Evolutionary conservation across 1,139 yeast genomes (phyloP).

Genomic region (Dujonia santamariae): DNA sequence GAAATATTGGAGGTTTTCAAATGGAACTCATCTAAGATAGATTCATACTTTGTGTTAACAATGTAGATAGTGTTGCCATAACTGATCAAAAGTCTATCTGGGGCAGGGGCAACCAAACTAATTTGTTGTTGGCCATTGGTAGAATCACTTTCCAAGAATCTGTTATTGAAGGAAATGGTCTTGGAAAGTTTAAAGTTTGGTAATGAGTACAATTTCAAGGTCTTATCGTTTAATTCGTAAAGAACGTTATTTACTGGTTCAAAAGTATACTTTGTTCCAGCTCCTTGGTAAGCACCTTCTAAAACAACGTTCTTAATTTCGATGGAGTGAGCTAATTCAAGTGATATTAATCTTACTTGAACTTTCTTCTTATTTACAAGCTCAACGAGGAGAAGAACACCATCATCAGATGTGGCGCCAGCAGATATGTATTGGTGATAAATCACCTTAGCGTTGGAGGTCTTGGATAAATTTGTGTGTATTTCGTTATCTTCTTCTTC

Average conservation of each 20-base stretch:
- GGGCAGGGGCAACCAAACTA: constrained; percentile 35
- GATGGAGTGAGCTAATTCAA: constrained; percentile 6
- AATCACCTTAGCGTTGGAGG: constrained; percentile 12
- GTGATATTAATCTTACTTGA: constrained; percentile 6
- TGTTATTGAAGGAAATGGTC: constrained; percentile 6
- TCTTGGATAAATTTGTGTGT: constrained; percentile 4
- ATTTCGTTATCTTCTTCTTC: constrained; percentile 5
- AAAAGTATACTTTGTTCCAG: constrained; percentile 20
- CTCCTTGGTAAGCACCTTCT: constrained; percentile 2
- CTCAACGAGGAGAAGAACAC: constrained; percentile 6
- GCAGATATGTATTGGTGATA: constrained; percentile 18
- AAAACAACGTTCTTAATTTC: constrained; percentile 5
- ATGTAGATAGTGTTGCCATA: constrained; percentile 36
- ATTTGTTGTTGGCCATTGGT: constrained; percentile 9
- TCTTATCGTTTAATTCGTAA: constrained; percentile 18
- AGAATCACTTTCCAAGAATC: constrained; percentile 1
- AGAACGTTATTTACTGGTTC: constrained; percentile 20
- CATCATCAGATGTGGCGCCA: constrained; percentile 6
- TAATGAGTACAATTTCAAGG: constrained; percentile 4
- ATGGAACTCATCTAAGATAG: constrained; percentile 36
- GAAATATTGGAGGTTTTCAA: constrained; percentile 23
- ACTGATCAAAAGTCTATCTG: constrained; percentile 45
- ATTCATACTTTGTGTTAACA: constrained; percentile 42
- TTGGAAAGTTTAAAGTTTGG: constrained; percentile 6
- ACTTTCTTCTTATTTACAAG: constrained; percentile 7